Evolutionary conservation across 352 stramenopile genomes (phyloP).

Genomic region (Globisporangium irregulare): DNA sequence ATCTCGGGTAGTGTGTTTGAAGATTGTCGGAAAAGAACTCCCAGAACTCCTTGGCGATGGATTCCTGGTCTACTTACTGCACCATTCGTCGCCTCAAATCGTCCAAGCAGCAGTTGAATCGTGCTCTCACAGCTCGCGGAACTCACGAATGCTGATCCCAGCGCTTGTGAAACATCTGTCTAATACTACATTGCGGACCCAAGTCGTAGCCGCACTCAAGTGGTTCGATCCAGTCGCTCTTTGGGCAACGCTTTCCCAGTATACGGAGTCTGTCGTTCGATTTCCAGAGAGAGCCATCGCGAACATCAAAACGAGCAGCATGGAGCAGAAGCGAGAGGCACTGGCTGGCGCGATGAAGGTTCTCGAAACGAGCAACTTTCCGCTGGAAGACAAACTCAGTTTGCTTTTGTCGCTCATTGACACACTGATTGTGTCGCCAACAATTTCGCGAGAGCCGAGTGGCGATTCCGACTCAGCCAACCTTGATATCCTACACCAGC

Average conservation of each 20-base stretch:
- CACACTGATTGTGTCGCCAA: slow-evolving; percentile 34
- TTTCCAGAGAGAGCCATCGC: slow-evolving; percentile 8
- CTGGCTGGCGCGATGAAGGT: slow-evolving; percentile 65
- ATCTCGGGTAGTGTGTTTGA: slow-evolving; percentile 72
- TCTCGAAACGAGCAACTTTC: slow-evolving; percentile 51
- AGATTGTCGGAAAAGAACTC: slow-evolving; percentile 79
- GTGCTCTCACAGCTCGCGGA: slow-evolving; percentile 70
- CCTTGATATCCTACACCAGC: slow-evolving; percentile 49
- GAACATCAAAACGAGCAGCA: slow-evolving; percentile 2
- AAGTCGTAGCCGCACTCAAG: slow-evolving; percentile 70
- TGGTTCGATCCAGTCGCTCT: slow-evolving; percentile 62
- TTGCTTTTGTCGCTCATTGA: slow-evolving; percentile 66
- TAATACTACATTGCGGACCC: slow-evolving; percentile 55
- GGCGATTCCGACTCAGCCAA: slow-evolving; percentile 22
- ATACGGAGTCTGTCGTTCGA: slow-evolving; percentile 43
- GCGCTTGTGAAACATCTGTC: slow-evolving; percentile 77
- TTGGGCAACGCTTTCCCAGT: slow-evolving; percentile 69
- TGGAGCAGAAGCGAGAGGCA: slow-evolving; percentile 47
- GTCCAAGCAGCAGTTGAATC: slow-evolving; percentile 79
- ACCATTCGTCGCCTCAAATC: slow-evolving; percentile 67
- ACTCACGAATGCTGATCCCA: slow-evolving; percentile 82
- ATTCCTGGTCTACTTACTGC: slow-evolving; percentile 81
- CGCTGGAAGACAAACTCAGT: slow-evolving; percentile 65
- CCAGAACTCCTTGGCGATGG: slow-evolving; percentile 79
- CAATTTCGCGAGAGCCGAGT: background rate